phyloP scores from a whole-genome alignment of 352 stramenopile species.

The Pythium myriotylum region DNA sequence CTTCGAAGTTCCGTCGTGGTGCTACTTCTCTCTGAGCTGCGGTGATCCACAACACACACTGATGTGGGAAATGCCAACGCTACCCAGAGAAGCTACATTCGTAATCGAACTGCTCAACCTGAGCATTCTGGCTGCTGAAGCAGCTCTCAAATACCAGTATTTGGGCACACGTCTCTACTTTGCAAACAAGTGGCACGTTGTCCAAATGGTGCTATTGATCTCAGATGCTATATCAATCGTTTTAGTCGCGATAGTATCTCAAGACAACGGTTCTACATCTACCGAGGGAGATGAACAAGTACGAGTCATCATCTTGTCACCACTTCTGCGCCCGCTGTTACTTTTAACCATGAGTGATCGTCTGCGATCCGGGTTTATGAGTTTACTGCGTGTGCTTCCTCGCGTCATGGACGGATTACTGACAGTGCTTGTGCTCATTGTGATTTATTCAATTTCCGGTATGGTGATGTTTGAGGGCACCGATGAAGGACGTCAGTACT shows the following conservation, averaged over 20 bases:
- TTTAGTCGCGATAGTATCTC: slow-evolving; percentile 37
- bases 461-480: slow-evolving; percentile 75
- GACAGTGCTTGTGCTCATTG: slow-evolving; percentile 49
- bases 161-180: slow-evolving; percentile 54
- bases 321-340: slow-evolving; percentile 47
- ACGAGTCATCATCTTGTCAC: slow-evolving; percentile 41
- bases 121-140: slow-evolving; percentile 42
- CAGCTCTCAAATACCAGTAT: slow-evolving; percentile 53
- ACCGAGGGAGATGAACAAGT: slow-evolving; percentile 2
- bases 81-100: slow-evolving; percentile 33
- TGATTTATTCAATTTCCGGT: slow-evolving; percentile 57
- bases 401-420: slow-evolving; percentile 49
- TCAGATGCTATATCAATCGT: slow-evolving; percentile 46
- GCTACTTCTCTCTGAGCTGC: slow-evolving; percentile 40
- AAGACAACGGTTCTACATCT: background rate
- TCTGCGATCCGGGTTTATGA: slow-evolving; percentile 48
- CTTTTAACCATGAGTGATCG: slow-evolving; percentile 58
- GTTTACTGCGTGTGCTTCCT: slow-evolving; percentile 42
- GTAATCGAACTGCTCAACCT: slow-evolving; percentile 52
- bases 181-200: slow-evolving; percentile 55
- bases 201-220: slow-evolving; percentile 48
- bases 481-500: slow-evolving; percentile 48
- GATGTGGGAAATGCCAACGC: slow-evolving; percentile 40
- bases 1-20: slow-evolving; percentile 66
- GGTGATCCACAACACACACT: slow-evolving; percentile 34